Conservation (phyloP, 2,329 filamentous ascomycete genomes). For the Venturia oleaginea region DNA sequence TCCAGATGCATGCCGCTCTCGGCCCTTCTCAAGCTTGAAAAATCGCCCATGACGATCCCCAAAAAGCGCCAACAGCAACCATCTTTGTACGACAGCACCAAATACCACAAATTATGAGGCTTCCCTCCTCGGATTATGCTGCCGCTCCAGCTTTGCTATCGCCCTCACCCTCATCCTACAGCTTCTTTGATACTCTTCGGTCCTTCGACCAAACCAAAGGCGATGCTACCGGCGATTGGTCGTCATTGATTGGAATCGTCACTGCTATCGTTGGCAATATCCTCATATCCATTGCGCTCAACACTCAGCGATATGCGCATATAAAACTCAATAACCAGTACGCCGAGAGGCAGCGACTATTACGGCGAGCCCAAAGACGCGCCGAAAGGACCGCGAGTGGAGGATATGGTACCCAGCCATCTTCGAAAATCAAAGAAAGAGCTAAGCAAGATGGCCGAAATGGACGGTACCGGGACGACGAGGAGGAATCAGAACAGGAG, state of each 20-base stretch:
- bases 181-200: background rate
- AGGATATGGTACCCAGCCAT: slow-evolving; percentile 20
- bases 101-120: background rate
- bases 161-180: background rate
- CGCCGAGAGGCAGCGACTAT: slow-evolving; percentile 35
- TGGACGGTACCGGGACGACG: slow-evolving; percentile 5
- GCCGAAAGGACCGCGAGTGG: slow-evolving; percentile 18
- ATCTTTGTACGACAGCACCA: background rate
- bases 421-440: slow-evolving; percentile 1
- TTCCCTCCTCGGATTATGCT: background rate
- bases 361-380: slow-evolving; percentile 16
- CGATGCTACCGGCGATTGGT: slow-evolving; percentile 12
- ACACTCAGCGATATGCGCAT: slow-evolving; percentile 93
- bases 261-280: slow-evolving; percentile 90
- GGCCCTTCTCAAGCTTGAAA: background rate
- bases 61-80: background rate
- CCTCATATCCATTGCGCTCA: slow-evolving; percentile 88
- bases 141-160: background rate
- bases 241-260: slow-evolving; percentile 70
- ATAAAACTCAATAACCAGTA: slow-evolving; percentile 64
- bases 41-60: background rate
- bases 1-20: background rate
- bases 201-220: background rate
- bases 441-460: background rate
- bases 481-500: slow-evolving; percentile 12